These are phyloP conservation scores for Candida coquimbonensis DNA, from an alignment of 805 yeast species.

Conservation along the genomic window DNA sequence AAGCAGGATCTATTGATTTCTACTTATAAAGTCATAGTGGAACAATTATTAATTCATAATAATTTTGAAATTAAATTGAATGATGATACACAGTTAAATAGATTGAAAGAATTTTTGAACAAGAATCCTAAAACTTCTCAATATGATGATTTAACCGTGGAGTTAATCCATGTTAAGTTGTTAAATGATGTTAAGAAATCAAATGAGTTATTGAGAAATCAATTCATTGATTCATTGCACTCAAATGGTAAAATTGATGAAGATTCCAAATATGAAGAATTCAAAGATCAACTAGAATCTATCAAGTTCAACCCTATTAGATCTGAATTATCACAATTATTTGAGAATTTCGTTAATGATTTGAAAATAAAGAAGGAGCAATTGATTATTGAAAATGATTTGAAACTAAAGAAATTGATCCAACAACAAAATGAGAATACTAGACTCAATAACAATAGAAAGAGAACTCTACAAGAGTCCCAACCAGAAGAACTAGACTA, in stretches of 20 bases:
- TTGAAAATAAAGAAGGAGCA: conserved; percentile 20
- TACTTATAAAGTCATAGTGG: conserved; percentile 53
- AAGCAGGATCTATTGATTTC: conserved; percentile 48
- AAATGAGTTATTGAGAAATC: conserved; percentile 15
- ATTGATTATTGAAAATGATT: conserved; percentile 16
- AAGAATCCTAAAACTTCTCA: conserved; percentile 20
- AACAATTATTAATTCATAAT: conserved; percentile 38
- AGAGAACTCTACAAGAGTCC: conserved; percentile 19
- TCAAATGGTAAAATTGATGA: conserved; percentile 18
- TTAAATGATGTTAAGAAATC: conserved; percentile 15
- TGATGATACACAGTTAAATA: conserved; percentile 11
- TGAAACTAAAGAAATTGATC: conserved; percentile 15
- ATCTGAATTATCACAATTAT: conserved; percentile 27
- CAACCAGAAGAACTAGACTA: conserved; percentile 28
- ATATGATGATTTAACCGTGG: conserved; percentile 24
- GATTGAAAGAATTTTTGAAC: conserved; percentile 13
- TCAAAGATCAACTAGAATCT: conserved; percentile 24
- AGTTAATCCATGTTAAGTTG: conserved; percentile 24
- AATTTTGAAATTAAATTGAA: conserved; percentile 17
- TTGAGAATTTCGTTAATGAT: conserved; percentile 27
- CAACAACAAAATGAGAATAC: neutral
- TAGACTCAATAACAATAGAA: conserved; percentile 1
- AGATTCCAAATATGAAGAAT: conserved; percentile 31
- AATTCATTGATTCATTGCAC: conserved; percentile 16
- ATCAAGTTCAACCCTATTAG: neutral